These are phyloP conservation scores for Esteya vermicola DNA, from an alignment of 2,329 filamentous ascomycete species.

Conservation along the genomic window DNA sequence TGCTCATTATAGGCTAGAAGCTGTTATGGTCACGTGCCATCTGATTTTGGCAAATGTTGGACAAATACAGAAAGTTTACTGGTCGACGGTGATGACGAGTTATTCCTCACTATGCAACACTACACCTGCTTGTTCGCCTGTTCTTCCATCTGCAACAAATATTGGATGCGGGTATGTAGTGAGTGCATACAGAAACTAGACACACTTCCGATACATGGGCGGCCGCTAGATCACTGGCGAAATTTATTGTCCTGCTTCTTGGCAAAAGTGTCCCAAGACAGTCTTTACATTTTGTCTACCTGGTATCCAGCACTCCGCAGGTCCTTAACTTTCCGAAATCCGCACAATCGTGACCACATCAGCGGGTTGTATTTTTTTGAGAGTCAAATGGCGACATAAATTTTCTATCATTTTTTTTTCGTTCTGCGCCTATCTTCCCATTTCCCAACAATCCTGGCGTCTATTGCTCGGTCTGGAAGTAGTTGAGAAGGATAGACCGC, in stretches of 20 bases:
- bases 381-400: not conserved
- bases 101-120: no score
- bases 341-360: not conserved
- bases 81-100: no score
- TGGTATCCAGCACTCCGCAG: conserved; percentile 5
- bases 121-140: no score
- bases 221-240: no score
- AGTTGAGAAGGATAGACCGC: conserved; percentile 98
- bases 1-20: not conserved
- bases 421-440: not conserved
- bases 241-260: no score
- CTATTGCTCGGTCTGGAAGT: conserved; percentile 92
- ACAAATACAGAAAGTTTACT: not conserved
- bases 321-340: not conserved
- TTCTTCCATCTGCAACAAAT: no score
- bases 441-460: conserved; percentile 3
- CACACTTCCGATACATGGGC: no score
- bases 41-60: not conserved
- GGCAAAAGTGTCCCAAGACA: not conserved
- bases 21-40: not conserved
- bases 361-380: no score
- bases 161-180: no score
- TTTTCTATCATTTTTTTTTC: no score
- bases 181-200: no score
- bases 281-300: conserved; percentile 6